phyloP scores from a whole-genome alignment of 1,284 basidiomycete genomes.

The Prillingera fragicola region DNA sequence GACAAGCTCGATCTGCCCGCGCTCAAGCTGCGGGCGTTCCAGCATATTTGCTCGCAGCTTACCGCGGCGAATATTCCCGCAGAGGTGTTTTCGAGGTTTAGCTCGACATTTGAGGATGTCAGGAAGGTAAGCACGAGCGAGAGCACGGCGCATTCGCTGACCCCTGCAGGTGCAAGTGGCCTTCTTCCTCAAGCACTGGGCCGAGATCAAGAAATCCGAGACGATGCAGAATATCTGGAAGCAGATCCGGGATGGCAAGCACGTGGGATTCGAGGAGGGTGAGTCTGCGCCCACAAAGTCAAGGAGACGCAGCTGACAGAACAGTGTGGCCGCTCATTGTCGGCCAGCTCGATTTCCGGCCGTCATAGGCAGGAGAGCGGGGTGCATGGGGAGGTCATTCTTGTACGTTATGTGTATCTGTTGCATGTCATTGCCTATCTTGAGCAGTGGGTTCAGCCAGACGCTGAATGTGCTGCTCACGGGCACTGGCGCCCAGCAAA shows the following conservation, averaged over 20 bases:
- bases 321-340: slow-evolving; percentile 36
- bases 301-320: slow-evolving; percentile 1
- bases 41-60: slow-evolving; percentile 71
- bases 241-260: slow-evolving; percentile 69
- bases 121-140: slow-evolving; percentile 56
- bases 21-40: slow-evolving; percentile 41
- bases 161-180: slow-evolving; percentile 59
- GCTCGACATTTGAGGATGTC: slow-evolving; percentile 73
- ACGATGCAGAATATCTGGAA: slow-evolving; percentile 78
- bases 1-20: slow-evolving; percentile 55
- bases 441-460: too few relatives aligned
- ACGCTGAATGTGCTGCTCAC: too few relatives aligned
- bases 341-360: slow-evolving; percentile 25
- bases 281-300: slow-evolving; percentile 16
- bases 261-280: slow-evolving; percentile 64
- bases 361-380: too few relatives aligned
- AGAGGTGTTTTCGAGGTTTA: slow-evolving; percentile 80
- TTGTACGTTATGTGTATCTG: too few relatives aligned
- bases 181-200: slow-evolving; percentile 75
- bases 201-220: slow-evolving; percentile 68
- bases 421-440: too few relatives aligned
- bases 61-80: slow-evolving; percentile 74
- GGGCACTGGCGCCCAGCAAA: too few relatives aligned
- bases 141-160: too few relatives aligned
- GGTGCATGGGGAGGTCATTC: too few relatives aligned